phyloP scores from a whole-genome alignment of 225 moss, liverwort and hornwort genomes.

The Takakia lepidozioides region DNA sequence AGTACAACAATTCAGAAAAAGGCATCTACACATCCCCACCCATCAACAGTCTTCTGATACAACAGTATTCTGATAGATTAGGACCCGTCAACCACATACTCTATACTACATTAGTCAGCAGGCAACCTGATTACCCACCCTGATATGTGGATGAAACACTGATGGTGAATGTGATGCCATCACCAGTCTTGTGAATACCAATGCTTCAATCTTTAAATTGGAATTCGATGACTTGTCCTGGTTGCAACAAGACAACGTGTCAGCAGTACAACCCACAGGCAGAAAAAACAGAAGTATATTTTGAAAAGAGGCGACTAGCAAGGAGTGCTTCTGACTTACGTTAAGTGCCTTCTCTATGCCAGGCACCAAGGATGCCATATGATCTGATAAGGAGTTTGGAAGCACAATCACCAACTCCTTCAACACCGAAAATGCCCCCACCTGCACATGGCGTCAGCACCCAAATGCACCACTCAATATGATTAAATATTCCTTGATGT shows the following conservation, averaged over 20 bases:
- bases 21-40: too few species aligned
- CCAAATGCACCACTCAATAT: too few species aligned
- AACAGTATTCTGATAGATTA: neutral
- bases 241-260: conserved; percentile 7
- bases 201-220: conserved; percentile 95
- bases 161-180: conserved; percentile 89
- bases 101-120: too few species aligned
- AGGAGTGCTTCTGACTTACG: too few species aligned
- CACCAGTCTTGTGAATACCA: conserved; percentile 90
- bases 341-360: conserved; percentile 97
- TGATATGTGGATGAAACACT: conserved; percentile 94
- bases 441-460: too few species aligned
- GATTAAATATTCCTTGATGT: too few species aligned
- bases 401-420: conserved; percentile 98
- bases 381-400: conserved; percentile 88
- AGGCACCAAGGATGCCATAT: conserved; percentile 89
- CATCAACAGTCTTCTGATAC: neutral
- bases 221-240: conserved; percentile 99
- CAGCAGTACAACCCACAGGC: conserved; percentile 8
- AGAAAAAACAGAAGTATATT: too few species aligned
- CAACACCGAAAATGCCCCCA: conserved; percentile 97
- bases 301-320: too few species aligned
- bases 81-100: too few species aligned
- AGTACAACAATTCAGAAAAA: neutral
- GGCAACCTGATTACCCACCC: conserved; percentile 40